These are phyloP conservation scores for Penicillium antarcticum DNA, from an alignment of 495 filamentous ascomycete genomes.

Conservation along the genomic window DNA sequence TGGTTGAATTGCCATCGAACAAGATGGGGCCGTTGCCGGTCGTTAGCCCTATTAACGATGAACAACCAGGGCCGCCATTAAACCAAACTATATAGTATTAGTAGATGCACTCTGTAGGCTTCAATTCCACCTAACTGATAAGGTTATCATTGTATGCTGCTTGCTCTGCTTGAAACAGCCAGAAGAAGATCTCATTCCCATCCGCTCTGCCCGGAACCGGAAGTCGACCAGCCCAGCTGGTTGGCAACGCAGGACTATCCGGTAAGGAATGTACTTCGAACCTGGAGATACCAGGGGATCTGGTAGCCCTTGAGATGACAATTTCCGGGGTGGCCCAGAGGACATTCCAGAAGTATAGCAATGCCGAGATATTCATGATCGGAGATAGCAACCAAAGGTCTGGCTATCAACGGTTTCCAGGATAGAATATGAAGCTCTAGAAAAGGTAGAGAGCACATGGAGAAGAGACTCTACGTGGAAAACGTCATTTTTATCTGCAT, in stretches of 20 bases:
- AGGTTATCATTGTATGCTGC: constrained; percentile 30
- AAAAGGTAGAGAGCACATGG: not conserved
- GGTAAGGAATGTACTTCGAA: constrained; percentile 32
- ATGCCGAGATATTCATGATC: constrained; percentile 18
- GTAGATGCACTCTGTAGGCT: not conserved
- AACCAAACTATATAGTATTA: constrained; percentile 51
- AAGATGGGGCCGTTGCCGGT: constrained; percentile 29
- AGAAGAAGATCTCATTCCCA: constrained; percentile 41
- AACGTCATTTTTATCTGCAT: constrained; percentile 1
- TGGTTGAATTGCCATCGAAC: constrained; percentile 27
- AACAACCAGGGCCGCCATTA: constrained; percentile 69
- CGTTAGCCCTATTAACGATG: constrained; percentile 59
- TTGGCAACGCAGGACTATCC: constrained; percentile 23
- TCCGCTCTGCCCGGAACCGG: constrained; percentile 26
- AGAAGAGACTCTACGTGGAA: not conserved
- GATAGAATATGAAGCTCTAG: not conserved
- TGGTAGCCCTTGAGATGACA: not conserved
- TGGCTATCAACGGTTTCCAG: not conserved
- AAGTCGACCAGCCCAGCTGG: constrained; percentile 42
- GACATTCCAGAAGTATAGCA: constrained; percentile 18
- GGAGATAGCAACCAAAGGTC: not conserved
- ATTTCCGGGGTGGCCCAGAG: constrained; percentile 13
- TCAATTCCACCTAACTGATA: constrained; percentile 22
- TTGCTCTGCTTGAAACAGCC: constrained; percentile 37
- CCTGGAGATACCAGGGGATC: constrained; percentile 11